Conservation (phyloP, 2,329 filamentous ascomycete genomes). For the Pseudogymnoascus sp. region DNA sequence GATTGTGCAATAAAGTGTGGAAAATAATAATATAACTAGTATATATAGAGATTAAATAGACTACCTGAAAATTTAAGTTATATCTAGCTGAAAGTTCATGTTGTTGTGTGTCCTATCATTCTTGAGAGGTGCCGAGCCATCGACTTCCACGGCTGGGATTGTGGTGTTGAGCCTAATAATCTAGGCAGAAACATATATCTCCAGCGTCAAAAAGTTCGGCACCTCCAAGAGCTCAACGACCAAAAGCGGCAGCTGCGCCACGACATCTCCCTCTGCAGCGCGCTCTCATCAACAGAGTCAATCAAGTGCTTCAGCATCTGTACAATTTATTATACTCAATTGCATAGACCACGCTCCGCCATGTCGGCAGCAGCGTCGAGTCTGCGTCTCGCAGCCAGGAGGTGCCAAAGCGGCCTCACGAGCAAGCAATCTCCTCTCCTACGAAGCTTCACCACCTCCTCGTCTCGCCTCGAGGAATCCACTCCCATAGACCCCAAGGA, state of each 20-base stretch:
- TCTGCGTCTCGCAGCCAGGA: conserved; percentile 23
- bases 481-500: neutral
- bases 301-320: neutral
- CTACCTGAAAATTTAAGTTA: neutral
- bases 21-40: neutral
- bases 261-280: neutral
- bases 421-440: conserved; percentile 4
- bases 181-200: neutral
- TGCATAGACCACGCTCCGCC: neutral
- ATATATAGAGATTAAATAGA: neutral
- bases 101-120: neutral
- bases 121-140: neutral
- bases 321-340: neutral
- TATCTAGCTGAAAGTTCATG: neutral
- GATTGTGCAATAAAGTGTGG: neutral
- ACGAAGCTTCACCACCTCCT: conserved; percentile 3
- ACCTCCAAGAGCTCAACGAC: conserved; percentile 1
- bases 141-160: neutral
- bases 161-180: neutral
- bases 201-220: conserved; percentile 6
- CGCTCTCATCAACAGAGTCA: conserved; percentile 1
- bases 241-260: conserved; percentile 5
- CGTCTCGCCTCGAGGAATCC: neutral
- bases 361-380: conserved; percentile 27
- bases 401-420: conserved; percentile 16